phyloP scores from a whole-genome alignment of 148 eudicot genomes.

The Dysphania ambrosioides region DNA sequence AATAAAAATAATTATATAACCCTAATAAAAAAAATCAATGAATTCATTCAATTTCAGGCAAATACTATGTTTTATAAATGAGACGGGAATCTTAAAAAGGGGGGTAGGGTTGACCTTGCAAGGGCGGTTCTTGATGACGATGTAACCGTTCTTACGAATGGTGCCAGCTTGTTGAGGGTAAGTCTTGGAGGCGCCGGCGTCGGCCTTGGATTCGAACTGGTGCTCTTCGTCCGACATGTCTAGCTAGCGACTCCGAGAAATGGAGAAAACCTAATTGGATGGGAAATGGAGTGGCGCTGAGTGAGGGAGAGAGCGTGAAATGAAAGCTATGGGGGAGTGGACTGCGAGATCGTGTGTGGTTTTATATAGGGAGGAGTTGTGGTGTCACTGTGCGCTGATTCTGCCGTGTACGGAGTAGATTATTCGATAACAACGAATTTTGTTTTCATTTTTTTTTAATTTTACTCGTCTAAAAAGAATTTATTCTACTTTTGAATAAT shows the following conservation, averaged over 20 bases:
- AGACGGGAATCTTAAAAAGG: background rate
- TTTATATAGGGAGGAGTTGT: background rate
- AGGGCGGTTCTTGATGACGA: slow-evolving; percentile 29
- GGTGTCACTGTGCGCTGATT: background rate
- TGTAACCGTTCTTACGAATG: slow-evolving; percentile 19
- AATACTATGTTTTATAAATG: background rate
- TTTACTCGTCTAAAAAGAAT: background rate
- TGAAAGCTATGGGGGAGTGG: background rate
- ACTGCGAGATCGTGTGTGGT: too few species aligned
- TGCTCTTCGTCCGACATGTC: slow-evolving; percentile 36
- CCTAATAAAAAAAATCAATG: background rate
- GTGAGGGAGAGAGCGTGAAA: background rate
- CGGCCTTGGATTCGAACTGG: slow-evolving; percentile 30
- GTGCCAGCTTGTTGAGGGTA: slow-evolving; percentile 32
- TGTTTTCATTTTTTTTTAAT: too few species aligned
- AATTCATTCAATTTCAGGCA: background rate
- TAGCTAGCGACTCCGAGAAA: background rate
- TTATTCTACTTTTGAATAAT: too few species aligned
- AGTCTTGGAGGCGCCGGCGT: slow-evolving; percentile 30
- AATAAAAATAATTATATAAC: too few species aligned
- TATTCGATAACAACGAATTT: background rate
- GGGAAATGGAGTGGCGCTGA: too few species aligned
- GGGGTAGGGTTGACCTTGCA: slow-evolving; percentile 19
- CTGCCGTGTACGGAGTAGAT: background rate
- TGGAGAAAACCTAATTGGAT: background rate